A percentile compares a stretch with the other conserved stretches of the same genome.
Conservation (phyloP, 805 yeast species). For the Ogataea ramenticola region DNA sequence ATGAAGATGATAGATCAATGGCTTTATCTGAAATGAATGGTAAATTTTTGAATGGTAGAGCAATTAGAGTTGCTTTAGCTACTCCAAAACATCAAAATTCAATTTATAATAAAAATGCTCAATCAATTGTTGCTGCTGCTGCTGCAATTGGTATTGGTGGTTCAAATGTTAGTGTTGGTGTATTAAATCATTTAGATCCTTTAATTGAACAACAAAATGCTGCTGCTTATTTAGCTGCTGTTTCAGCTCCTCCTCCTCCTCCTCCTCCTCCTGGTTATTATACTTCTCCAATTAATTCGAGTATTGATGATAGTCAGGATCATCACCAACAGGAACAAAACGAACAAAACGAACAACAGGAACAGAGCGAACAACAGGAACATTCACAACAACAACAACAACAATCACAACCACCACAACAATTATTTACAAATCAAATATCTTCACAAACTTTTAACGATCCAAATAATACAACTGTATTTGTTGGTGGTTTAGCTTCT, state of each 20-base stretch:
- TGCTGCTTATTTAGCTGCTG: neutral
- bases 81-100: conserved; percentile 51
- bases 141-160: conserved; percentile 10
- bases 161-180: too few relatives aligned
- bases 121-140: conserved; percentile 11
- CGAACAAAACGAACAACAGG: too few relatives aligned
- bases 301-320: neutral
- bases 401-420: neutral
- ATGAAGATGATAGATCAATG: conserved; percentile 58
- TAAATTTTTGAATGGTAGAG: conserved; percentile 72
- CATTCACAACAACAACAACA: neutral
- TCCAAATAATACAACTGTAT: conserved; percentile 72
- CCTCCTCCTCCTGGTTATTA: conserved; percentile 3
- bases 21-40: conserved; percentile 75
- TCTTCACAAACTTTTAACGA: conserved; percentile 29
- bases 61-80: conserved; percentile 70
- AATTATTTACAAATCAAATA: neutral
- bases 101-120: conserved; percentile 9
- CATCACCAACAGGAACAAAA: neutral
- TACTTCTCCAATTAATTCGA: neutral
- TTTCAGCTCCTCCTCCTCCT: neutral
- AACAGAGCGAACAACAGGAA: too few relatives aligned
- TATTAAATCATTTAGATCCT: conserved; percentile 10
- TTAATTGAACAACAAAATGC: conserved; percentile 2
- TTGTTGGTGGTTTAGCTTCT: conserved; percentile 60